A percentile compares a stretch with the other conserved stretches of the same genome.
Conservation (phyloP, 2,329 filamentous ascomycete species). For the Fusarium chuoi region DNA sequence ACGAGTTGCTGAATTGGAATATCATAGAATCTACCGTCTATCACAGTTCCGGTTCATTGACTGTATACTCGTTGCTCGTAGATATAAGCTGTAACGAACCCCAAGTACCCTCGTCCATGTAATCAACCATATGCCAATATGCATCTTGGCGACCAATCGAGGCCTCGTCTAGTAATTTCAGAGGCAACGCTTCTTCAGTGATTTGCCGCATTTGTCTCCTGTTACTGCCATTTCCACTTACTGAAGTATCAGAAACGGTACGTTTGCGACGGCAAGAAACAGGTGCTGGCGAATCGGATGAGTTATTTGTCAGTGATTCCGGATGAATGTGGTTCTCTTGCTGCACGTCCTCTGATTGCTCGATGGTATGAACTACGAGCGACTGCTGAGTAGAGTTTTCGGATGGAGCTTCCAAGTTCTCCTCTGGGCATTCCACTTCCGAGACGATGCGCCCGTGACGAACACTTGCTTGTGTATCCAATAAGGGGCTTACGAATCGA, state of each 20-base stretch:
- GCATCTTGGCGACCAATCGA: constrained; percentile 47
- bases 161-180: constrained; percentile 19
- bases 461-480: constrained; percentile 11
- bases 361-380: neutral
- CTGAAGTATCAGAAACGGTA: constrained; percentile 20
- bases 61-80: constrained; percentile 48
- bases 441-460: neutral
- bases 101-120: constrained; percentile 46
- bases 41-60: constrained; percentile 49
- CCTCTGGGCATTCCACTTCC: neutral
- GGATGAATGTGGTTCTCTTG: neutral
- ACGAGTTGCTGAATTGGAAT: neutral
- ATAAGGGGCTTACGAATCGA: neutral
- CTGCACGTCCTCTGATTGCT: neutral
- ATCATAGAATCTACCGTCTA: neutral
- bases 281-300: neutral
- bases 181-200: constrained; percentile 24
- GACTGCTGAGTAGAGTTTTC: neutral
- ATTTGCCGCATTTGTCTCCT: constrained; percentile 4
- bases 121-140: constrained; percentile 48
- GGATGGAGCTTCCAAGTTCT: neutral
- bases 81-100: constrained; percentile 49
- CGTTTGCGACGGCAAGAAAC: constrained; percentile 30
- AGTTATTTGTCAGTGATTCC: neutral
- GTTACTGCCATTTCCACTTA: neutral